phyloP scores from a whole-genome alignment of 2,329 filamentous ascomycete species.

The Nemania sp. region DNA sequence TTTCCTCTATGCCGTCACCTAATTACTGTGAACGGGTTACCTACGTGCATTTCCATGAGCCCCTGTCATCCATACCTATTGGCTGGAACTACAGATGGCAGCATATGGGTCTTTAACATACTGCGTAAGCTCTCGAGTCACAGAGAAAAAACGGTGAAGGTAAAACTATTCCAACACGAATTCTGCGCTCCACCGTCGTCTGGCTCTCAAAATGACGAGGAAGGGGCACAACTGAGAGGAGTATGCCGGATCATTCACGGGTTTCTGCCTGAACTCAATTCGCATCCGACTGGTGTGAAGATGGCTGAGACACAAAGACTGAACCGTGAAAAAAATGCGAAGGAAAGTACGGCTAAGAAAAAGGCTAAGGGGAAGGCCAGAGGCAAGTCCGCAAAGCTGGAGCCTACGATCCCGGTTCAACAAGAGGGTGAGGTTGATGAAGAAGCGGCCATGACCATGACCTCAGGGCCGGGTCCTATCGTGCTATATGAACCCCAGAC shows the following conservation, averaged over 20 bases:
- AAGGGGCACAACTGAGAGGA: slow-evolving; percentile 43
- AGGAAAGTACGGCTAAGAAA: slow-evolving; percentile 38
- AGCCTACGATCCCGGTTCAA: slow-evolving; percentile 34
- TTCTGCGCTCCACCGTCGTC: slow-evolving; percentile 43
- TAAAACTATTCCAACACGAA: slow-evolving; percentile 58
- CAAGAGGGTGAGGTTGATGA: slow-evolving; percentile 35
- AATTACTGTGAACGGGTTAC: slow-evolving; percentile 53
- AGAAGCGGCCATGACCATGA: slow-evolving; percentile 31
- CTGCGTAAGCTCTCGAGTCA: slow-evolving; percentile 49
- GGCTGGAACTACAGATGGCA: slow-evolving; percentile 57
- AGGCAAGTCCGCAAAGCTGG: slow-evolving; percentile 27
- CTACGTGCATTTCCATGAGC: slow-evolving; percentile 55
- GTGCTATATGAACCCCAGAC: slow-evolving; percentile 65
- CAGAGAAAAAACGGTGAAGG: slow-evolving; percentile 45
- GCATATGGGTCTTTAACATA: slow-evolving; percentile 53
- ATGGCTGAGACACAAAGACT: slow-evolving; percentile 36
- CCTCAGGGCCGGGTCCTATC: slow-evolving; percentile 41
- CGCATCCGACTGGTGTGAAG: slow-evolving; percentile 47
- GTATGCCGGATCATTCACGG: slow-evolving; percentile 56
- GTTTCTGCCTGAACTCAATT: slow-evolving; percentile 54
- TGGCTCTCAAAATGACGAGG: background rate
- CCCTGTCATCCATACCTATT: slow-evolving; percentile 57
- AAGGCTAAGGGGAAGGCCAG: slow-evolving; percentile 35
- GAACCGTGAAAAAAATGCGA: slow-evolving; percentile 42
- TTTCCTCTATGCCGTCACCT: slow-evolving; percentile 58